Conservation (phyloP, 2,329 filamentous ascomycete genomes). For the Helicocarpus griseus region DNA sequence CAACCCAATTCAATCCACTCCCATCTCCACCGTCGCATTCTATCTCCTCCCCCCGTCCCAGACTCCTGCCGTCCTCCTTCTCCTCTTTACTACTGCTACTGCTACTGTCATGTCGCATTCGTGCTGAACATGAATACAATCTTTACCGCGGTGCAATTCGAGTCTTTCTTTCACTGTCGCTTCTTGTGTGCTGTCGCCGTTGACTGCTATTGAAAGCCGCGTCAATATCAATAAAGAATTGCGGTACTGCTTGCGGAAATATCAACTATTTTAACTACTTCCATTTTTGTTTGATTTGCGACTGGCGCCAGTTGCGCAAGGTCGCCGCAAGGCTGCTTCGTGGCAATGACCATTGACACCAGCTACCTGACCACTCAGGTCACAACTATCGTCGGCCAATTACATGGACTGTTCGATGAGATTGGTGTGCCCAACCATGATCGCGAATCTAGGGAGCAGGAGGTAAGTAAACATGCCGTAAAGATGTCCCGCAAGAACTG, state of each 20-base stretch:
- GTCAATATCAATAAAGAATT: neutral
- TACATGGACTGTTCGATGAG: conserved; percentile 93
- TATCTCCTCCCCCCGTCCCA: neutral
- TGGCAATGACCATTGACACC: conserved; percentile 61
- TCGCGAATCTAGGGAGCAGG: conserved; percentile 76
- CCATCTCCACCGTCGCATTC: neutral
- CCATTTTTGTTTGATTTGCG: neutral
- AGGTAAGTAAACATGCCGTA: conserved; percentile 50
- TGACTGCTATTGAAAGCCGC: neutral
- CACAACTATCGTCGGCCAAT: conserved; percentile 81
- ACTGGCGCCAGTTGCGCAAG: neutral
- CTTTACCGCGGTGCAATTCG: neutral
- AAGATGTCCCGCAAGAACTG: neutral
- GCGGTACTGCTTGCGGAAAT: neutral
- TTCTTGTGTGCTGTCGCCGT: neutral
- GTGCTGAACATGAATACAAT: neutral
- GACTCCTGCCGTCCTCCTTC: neutral
- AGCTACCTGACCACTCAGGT: conserved; percentile 92
- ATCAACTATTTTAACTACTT: neutral
- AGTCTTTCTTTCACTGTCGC: neutral
- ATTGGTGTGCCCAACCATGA: conserved; percentile 94
- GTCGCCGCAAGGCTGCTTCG: neutral
- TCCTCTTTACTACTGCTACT: neutral
- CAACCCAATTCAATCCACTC: conserved; percentile 3
- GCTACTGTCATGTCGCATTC: neutral